Evolutionary conservation across 2,329 filamentous ascomycete species (phyloP).

Genomic region (Curvularia eragrostidis): DNA sequence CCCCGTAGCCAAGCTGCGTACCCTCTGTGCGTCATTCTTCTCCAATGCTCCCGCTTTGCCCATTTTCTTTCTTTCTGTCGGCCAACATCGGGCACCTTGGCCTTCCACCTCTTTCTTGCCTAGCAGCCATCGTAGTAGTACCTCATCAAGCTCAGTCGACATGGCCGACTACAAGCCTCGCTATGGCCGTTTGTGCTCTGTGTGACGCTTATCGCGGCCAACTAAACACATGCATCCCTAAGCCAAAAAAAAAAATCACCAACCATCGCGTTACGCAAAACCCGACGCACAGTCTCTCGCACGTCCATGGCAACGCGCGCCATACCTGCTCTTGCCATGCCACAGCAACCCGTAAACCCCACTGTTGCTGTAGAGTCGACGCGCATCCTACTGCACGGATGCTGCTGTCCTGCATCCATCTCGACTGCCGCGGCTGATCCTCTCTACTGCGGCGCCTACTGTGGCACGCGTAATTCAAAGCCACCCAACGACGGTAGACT

Average conservation of each 20-base stretch:
- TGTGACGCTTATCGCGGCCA: conserved; percentile 33
- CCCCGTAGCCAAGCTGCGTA: conserved; percentile 5
- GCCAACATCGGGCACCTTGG: conserved; percentile 21
- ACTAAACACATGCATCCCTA: conserved; percentile 36
- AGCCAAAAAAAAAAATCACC: conserved; percentile 22
- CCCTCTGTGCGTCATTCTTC: conserved; percentile 25
- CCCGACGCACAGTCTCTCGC: conserved; percentile 14
- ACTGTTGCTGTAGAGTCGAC: conserved; percentile 13
- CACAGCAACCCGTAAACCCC: conserved; percentile 15
- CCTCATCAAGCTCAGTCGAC: background rate
- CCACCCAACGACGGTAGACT: conserved; percentile 22
- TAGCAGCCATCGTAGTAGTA: no score
- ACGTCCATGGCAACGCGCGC: conserved; percentile 22
- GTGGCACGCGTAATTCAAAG: conserved; percentile 30
- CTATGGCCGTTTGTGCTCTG: conserved; percentile 32
- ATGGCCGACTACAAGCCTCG: conserved; percentile 1
- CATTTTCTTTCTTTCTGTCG: conserved; percentile 14
- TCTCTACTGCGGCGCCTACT: conserved; percentile 31
- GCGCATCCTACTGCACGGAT: conserved; percentile 8
- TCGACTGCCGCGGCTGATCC: conserved; percentile 36
- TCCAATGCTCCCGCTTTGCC: conserved; percentile 4
- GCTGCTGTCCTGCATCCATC: conserved; percentile 18
- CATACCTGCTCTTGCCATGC: conserved; percentile 14
- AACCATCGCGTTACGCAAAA: conserved; percentile 31
- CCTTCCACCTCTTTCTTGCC: conserved; percentile 26